These are phyloP conservation scores for Graphilbum sp. DNA, from an alignment of 2,329 filamentous ascomycete species.

Conservation along the genomic window DNA sequence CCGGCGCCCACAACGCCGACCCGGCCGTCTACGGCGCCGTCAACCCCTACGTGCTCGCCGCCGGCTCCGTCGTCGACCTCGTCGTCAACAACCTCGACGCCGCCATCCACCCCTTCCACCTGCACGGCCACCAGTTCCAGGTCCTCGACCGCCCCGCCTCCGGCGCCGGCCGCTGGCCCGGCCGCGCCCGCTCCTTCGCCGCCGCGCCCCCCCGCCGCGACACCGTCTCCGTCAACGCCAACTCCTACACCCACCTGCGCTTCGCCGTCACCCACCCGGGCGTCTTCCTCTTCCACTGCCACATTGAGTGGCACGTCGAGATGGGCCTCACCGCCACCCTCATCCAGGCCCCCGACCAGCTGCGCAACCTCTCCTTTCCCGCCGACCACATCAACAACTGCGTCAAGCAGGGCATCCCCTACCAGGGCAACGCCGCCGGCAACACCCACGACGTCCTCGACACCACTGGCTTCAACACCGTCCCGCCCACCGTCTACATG, in stretches of 20 bases:
- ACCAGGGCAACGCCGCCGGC: conserved; percentile 49
- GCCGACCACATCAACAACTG: conserved; percentile 36
- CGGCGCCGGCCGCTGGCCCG: conserved; percentile 20
- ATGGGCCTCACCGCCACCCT: conserved; percentile 39
- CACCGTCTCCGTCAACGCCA: conserved; percentile 20
- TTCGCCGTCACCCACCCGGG: conserved; percentile 36
- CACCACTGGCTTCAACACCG: conserved; percentile 32
- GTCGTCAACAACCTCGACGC: conserved; percentile 32
- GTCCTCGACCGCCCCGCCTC: conserved; percentile 25
- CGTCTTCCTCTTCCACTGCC: conserved; percentile 40
- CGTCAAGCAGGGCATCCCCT: conserved; percentile 27
- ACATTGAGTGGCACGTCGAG: conserved; percentile 45
- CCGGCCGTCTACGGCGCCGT: conserved; percentile 25
- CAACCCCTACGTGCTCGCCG: conserved; percentile 22
- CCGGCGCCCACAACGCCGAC: conserved; percentile 27
- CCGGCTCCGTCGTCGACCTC: conserved; percentile 26
- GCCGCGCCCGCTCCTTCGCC: conserved; percentile 14
- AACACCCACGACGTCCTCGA: conserved; percentile 41
- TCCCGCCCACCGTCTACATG: conserved; percentile 26
- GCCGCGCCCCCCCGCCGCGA: conserved; percentile 19
- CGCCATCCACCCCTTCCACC: conserved; percentile 33
- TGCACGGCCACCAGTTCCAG: conserved; percentile 40
- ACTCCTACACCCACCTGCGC: conserved; percentile 32
- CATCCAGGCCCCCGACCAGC: conserved; percentile 39
- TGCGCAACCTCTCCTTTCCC: conserved; percentile 38